Evolutionary conservation across 768 basidiomycete species (phyloP).

Genomic region (button mushroom (Agaricus bisporus)): DNA sequence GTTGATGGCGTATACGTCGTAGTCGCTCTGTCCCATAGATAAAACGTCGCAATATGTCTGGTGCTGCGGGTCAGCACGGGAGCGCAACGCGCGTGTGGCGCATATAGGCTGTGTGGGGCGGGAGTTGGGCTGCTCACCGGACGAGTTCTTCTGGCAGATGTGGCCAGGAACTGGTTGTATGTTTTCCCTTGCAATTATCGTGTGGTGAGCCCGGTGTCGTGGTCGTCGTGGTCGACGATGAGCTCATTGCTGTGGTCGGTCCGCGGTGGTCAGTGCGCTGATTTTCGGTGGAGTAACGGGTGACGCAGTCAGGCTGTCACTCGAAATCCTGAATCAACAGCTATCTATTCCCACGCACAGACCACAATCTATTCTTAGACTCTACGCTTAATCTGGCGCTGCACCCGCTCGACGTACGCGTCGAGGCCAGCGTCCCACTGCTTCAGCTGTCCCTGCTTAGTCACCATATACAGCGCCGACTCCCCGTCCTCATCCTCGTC

Average conservation of each 20-base stretch:
- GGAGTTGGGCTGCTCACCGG: constrained; percentile 31
- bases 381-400: constrained; percentile 1
- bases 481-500: constrained; percentile 16
- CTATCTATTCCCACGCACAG: constrained; percentile 35
- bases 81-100: constrained; percentile 31
- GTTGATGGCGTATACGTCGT: constrained; percentile 40
- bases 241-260: constrained; percentile 18
- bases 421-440: constrained; percentile 25
- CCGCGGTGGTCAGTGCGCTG: constrained; percentile 37
- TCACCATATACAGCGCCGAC: constrained; percentile 25
- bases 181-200: constrained; percentile 51
- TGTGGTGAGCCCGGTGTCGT: constrained; percentile 5
- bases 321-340: constrained; percentile 20
- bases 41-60: constrained; percentile 55
- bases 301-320: constrained; percentile 28
- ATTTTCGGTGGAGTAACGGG: constrained; percentile 28
- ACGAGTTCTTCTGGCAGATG: constrained; percentile 57
- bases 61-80: constrained; percentile 15
- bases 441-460: constrained; percentile 24
- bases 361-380: constrained; percentile 18
- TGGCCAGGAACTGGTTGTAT: constrained; percentile 51
- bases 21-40: constrained; percentile 42
- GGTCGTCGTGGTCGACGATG: constrained; percentile 20
- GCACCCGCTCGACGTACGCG: constrained; percentile 22
- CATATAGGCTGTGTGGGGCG: constrained; percentile 13